phyloP scores from a whole-genome alignment of 441 rosid genomes.

The Syzygium syzygioides region DNA sequence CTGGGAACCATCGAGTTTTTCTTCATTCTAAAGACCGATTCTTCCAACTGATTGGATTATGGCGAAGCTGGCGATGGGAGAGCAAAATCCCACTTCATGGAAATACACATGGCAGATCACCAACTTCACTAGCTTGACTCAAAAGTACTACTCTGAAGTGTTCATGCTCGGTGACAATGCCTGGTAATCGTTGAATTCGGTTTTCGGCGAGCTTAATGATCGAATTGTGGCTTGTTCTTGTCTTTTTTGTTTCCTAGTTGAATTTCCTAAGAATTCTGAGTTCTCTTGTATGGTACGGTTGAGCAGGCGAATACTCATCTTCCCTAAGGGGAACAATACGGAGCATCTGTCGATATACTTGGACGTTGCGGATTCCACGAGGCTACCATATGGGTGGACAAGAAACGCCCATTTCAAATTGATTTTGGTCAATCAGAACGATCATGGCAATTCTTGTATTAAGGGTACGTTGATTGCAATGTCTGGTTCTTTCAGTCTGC shows the following conservation, averaged over 20 bases:
- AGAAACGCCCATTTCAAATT: not conserved
- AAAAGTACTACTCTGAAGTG: not conserved
- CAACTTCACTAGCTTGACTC: not conserved
- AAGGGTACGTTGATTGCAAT: not conserved
- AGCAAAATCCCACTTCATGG: not conserved
- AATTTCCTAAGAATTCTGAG: not conserved
- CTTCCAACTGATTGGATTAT: not conserved
- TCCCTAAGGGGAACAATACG: not conserved
- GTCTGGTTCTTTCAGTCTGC: not conserved
- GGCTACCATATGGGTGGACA: not conserved
- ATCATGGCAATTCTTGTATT: not conserved
- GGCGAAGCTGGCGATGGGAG: not conserved
- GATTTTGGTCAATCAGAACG: not conserved
- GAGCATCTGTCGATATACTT: not conserved
- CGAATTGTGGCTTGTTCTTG: not conserved
- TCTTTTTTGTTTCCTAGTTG: not conserved
- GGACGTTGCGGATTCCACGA: not conserved
- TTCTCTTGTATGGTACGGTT: not conserved
- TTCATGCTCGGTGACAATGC: not conserved
- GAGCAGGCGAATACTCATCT: not conserved
- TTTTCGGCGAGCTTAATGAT: not conserved
- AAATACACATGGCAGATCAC: not conserved
- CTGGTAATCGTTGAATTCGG: not conserved
- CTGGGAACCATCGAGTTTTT: not conserved
- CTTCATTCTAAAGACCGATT: not conserved